Percentiles rank a stretch among this genome's conserved stretches.
These are phyloP conservation scores for Leucosporidium yakuticum DNA, from an alignment of 768 basidiomycete species.

Conservation along the genomic window DNA sequence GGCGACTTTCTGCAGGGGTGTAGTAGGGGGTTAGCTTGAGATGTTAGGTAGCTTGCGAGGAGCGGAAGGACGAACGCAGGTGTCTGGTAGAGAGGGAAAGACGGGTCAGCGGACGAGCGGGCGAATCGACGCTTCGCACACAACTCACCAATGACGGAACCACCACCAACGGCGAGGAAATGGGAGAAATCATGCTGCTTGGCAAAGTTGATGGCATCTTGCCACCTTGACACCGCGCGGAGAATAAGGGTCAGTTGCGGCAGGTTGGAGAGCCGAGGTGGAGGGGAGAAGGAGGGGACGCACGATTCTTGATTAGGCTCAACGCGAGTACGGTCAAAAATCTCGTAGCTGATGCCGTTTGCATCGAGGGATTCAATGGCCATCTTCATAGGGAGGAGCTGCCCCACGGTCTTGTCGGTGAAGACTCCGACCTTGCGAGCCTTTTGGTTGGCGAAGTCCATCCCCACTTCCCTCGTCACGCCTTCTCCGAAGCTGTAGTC, in stretches of 20 bases:
- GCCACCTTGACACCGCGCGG: conserved; percentile 53
- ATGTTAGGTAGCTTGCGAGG: too few species aligned
- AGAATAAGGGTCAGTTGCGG: not conserved
- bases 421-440: conserved; percentile 87
- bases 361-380: conserved; percentile 72
- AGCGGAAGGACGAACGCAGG: conserved; percentile 4
- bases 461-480: conserved; percentile 67
- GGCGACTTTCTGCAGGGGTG: conserved; percentile 66
- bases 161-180: conserved; percentile 50
- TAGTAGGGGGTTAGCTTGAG: not conserved
- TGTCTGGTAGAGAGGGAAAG: not conserved
- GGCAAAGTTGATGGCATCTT: conserved; percentile 81
- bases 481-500: conserved; percentile 64
- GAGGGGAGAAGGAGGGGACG: conserved; percentile 4
- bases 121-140: too few species aligned
- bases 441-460: conserved; percentile 90
- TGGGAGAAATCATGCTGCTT: conserved; percentile 83
- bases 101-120: not conserved
- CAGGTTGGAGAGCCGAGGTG: not conserved
- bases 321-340: conserved; percentile 72
- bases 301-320: conserved; percentile 76
- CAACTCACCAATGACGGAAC: conserved; percentile 36
- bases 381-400: conserved; percentile 76
- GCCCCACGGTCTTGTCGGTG: conserved; percentile 78
- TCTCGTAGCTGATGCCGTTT: conserved; percentile 68